Conservation (phyloP, 371 early-diverging fungal genomes). For the Mortierella sp. region DNA sequence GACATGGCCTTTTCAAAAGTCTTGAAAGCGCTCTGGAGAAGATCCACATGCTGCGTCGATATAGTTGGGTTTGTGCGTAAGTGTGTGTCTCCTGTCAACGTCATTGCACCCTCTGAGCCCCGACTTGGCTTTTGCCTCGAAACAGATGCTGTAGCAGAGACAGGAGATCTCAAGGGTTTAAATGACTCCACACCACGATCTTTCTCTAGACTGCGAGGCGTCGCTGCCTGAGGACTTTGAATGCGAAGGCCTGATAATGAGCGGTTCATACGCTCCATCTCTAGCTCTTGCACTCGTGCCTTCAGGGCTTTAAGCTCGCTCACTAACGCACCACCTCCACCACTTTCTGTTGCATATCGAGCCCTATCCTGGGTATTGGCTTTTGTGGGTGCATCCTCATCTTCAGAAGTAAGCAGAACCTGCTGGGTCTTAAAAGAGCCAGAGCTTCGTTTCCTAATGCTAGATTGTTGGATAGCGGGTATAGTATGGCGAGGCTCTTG, state of each 20-base stretch:
- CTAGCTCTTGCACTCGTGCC: slow-evolving; percentile 47
- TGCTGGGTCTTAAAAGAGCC: slow-evolving; percentile 26
- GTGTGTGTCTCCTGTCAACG: slow-evolving; percentile 1
- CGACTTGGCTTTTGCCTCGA: background rate
- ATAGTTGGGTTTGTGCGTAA: slow-evolving; percentile 2
- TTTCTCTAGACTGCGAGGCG: slow-evolving; percentile 5
- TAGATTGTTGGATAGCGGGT: slow-evolving; percentile 1
- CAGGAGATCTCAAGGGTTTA: slow-evolving; percentile 20
- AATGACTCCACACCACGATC: slow-evolving; percentile 14
- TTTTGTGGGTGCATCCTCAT: slow-evolving; percentile 21
- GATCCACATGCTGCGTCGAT: slow-evolving; percentile 32
- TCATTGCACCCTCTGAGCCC: background rate
- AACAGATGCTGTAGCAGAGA: background rate
- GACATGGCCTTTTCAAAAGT: slow-evolving; percentile 31
- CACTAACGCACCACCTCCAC: slow-evolving; percentile 20
- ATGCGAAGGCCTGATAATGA: slow-evolving; percentile 25
- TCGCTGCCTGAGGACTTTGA: slow-evolving; percentile 17
- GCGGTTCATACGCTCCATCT: slow-evolving; percentile 47
- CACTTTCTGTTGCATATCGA: slow-evolving; percentile 18
- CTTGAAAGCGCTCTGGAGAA: slow-evolving; percentile 33
- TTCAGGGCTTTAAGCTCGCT: slow-evolving; percentile 50
- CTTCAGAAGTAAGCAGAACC: slow-evolving; percentile 34
- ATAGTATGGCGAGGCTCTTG: slow-evolving; percentile 13
- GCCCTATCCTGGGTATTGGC: slow-evolving; percentile 11
- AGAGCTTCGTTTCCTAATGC: slow-evolving; percentile 23